Base-by-base conservation (phyloP, 352 stramenopile species). In the Globisporangium nodosum region DNA sequence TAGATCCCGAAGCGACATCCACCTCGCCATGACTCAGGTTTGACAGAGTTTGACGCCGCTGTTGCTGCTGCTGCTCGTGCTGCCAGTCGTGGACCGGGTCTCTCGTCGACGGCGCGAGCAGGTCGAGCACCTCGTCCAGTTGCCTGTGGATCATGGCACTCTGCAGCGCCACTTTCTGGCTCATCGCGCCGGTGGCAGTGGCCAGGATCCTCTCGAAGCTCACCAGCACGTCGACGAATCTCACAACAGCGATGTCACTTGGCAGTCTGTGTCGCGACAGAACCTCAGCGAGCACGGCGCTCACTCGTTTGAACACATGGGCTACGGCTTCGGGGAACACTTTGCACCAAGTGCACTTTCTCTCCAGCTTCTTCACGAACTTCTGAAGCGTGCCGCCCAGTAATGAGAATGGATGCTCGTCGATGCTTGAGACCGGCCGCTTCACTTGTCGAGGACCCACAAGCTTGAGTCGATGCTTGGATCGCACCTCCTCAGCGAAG, bases 201-300 rank as follows among this genome's bases (percentile, higher is more conserved):
- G 33, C 31, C 15, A 47, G 43, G 20, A 60, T 43, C 43, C 52
- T 33, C 18, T 60, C 54, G 18, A 60, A 60, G 30, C 54, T 60
- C n/a, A 48, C 11, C 16, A 53, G 54, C 45, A 53, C 20, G 5
- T 60, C 31, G 20, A 47, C 51, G 20, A 60, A 60, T 20, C 51
- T 52, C 24, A 48, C 45, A 4, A 53, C 45, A 12, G 45, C 54
- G 13, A 47, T 3, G 21, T 60, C 54, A 15, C 13, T 60, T 11
- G 31, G 24, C 1, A 30, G 27, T 20, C 42, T 52, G 20, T 24
- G 11, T n/a, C 6, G 13, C 31, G 40, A 21, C 46, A 53, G 54
- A 3, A 60, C 27, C 30, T 33, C 40, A 11, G 31, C 43, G 1
- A 46, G 45, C 24, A 60, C 43, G 43, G 51, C 51, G 1, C 16